Percentiles rank a stretch among this genome's conserved stretches.
Evolutionary conservation across 2,329 filamentous ascomycete species (phyloP).

Genomic region (Arthrinium puccinioides): DNA sequence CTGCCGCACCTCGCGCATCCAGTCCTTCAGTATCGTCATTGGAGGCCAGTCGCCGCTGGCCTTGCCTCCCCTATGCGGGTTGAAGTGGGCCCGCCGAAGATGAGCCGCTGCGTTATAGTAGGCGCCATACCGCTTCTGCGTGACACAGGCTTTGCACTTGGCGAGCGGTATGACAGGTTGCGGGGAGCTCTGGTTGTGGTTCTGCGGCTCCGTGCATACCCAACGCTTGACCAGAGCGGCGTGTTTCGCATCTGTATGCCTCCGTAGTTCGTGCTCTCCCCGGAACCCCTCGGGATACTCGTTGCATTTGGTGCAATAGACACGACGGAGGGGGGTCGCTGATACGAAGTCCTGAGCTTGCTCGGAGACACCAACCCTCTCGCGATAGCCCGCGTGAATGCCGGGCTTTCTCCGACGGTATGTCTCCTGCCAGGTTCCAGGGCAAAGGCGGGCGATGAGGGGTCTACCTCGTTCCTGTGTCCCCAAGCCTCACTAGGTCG

Average conservation of each 20-base stretch:
- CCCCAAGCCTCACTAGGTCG: conserved; percentile 28
- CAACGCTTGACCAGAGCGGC: conserved; percentile 47
- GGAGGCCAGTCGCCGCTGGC: conserved; percentile 52
- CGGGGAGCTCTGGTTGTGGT: conserved; percentile 25
- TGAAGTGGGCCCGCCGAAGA: conserved; percentile 49
- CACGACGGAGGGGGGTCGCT: conserved; percentile 57
- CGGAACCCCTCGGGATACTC: conserved; percentile 83
- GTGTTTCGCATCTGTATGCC: conserved; percentile 56
- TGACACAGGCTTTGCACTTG: conserved; percentile 50
- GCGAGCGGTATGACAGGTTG: conserved; percentile 44
- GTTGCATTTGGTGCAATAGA: conserved; percentile 71
- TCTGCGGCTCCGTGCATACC: conserved; percentile 46
- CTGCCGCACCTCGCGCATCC: conserved; percentile 53
- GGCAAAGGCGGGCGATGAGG: conserved; percentile 12
- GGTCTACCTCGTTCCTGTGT: conserved; percentile 16
- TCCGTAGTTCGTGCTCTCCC: conserved; percentile 76
- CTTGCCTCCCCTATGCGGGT: conserved; percentile 47
- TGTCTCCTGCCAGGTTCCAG: conserved; percentile 31
- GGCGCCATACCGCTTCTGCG: conserved; percentile 49
- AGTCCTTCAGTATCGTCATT: conserved; percentile 50
- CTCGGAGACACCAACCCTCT: conserved; percentile 34
- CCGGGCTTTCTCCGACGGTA: conserved; percentile 39
- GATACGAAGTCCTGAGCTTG: conserved; percentile 37
- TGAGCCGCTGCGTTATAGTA: conserved; percentile 56
- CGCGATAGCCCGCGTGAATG: conserved; percentile 29